Conservation (phyloP, 345 rosid genomes). For the Geranium brycei region DNA sequence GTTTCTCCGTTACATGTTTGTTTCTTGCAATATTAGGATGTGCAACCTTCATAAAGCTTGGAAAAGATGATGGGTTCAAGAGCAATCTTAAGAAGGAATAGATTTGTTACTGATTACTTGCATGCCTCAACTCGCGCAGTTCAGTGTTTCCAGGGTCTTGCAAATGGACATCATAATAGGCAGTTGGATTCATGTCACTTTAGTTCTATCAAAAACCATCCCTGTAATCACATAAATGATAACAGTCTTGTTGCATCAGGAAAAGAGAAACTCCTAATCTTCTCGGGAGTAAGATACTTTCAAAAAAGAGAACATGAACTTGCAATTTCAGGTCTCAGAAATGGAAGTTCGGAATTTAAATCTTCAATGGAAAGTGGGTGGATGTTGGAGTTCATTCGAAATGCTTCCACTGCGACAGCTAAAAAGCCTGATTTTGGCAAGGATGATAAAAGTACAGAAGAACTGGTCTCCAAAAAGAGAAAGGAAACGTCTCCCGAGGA, state of each 20-base stretch:
- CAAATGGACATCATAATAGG: conserved; percentile 13
- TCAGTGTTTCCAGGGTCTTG: conserved; percentile 30
- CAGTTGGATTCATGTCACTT: conserved; percentile 17
- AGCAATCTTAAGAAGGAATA: conserved; percentile 51
- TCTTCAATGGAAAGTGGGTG: conserved; percentile 23
- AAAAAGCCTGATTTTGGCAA: conserved; percentile 38
- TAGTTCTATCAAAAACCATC: conserved; percentile 12
- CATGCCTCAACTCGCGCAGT: conserved; percentile 21
- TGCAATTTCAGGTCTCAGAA: conserved; percentile 13
- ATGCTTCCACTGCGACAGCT: conserved; percentile 51
- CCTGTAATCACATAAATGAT: conserved; percentile 13
- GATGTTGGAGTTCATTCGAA: conserved; percentile 21
- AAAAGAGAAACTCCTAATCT: conserved; percentile 15
- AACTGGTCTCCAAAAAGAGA: conserved; percentile 23
- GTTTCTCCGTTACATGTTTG: not conserved
- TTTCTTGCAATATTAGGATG: conserved; percentile 16
- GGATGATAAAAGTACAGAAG: conserved; percentile 44
- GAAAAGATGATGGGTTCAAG: conserved; percentile 53
- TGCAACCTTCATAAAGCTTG: conserved; percentile 12
- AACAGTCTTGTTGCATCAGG: conserved; percentile 6
- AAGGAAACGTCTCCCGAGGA: conserved; percentile 70
- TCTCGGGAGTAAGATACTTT: conserved; percentile 16
- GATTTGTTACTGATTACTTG: conserved; percentile 32
- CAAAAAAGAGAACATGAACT: conserved; percentile 16
- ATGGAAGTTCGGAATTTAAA: conserved; percentile 17